Base-by-base conservation (phyloP, 2,329 filamentous ascomycete genomes). In the Drechmeria coniospora region DNA sequence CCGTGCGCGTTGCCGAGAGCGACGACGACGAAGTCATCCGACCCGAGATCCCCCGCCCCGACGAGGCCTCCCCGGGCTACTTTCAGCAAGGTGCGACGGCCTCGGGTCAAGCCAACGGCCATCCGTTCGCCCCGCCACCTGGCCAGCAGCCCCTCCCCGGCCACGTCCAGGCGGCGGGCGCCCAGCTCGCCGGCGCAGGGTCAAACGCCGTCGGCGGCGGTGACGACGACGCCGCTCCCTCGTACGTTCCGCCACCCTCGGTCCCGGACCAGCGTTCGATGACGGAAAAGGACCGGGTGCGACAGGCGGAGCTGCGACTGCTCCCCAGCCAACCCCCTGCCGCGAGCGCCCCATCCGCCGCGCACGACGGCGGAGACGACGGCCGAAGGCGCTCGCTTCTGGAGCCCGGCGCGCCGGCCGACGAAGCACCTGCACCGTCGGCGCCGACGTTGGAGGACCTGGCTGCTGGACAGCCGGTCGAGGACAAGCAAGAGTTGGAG, bases 401-500 rank as follows among this genome's bases (percentile, higher is more conserved):
- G 2, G 23, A 26, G 11, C 30, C 39, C 3, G 30, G 27, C 6
- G 38, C 36, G 8, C 32, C 30, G 13, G 31, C 35, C 2, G 27
- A 27, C 12, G 33, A 32, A 3, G 37, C 37, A 8, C 39, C 26
- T 25, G 53, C 39, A 3, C 55, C 56, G 5, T 61, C 57, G 5
- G 62, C 53, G 2, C 67, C 57, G 3, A 56, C 59, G 1, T 43
- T 61, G n/a, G 58, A 59, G 12, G 60, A 63, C 6, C 28, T 69
- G 4, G 43, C 31, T 14, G 38, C 30, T 8, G 39, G 32, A 15
- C 38, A 39, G 9, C 20, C 27, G 5, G 32, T 28, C 10, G 80
- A 90, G 30, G 86, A 92, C 49, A 90, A 92, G 48, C 73, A 76
- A 40, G 82, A 92, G 46, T 56, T 83, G 6, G 79, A 86, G 46